These are phyloP conservation scores for Medicago arabica DNA, from an alignment of 306 rosid genomes.

Conservation along the genomic window DNA sequence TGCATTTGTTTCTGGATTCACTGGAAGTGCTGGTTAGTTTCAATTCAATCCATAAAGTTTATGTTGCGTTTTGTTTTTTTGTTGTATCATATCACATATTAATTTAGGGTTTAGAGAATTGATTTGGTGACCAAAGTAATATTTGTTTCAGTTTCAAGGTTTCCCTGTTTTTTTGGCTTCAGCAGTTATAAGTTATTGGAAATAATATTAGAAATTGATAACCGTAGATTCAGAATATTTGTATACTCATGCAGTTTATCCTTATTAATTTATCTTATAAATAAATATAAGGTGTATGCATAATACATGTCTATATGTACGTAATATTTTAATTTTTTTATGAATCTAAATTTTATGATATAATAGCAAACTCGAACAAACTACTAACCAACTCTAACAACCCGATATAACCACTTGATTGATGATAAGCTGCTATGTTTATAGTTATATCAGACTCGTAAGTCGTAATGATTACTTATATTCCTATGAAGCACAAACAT, in stretches of 20 bases:
- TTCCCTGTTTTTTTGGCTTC: not conserved
- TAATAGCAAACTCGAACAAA: no score
- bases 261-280: no score
- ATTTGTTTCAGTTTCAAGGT: not conserved
- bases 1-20: conserved; percentile 87
- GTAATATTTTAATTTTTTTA: no score
- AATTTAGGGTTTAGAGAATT: conserved; percentile 21
- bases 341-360: no score
- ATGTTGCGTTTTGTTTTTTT: not conserved
- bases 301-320: not conserved
- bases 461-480: no score
- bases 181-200: not conserved
- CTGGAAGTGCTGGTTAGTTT: conserved; percentile 92
- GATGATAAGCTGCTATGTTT: no score
- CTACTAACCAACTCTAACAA: no score
- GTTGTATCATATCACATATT: not conserved
- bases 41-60: not conserved
- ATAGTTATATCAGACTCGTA: no score
- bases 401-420: no score
- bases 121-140: not conserved
- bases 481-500: no score
- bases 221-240: no score
- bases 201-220: no score
- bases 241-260: not conserved
- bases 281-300: not conserved